These are phyloP conservation scores for Xanthoconium stramineum DNA, from an alignment of 768 basidiomycete species.

Conservation along the genomic window DNA sequence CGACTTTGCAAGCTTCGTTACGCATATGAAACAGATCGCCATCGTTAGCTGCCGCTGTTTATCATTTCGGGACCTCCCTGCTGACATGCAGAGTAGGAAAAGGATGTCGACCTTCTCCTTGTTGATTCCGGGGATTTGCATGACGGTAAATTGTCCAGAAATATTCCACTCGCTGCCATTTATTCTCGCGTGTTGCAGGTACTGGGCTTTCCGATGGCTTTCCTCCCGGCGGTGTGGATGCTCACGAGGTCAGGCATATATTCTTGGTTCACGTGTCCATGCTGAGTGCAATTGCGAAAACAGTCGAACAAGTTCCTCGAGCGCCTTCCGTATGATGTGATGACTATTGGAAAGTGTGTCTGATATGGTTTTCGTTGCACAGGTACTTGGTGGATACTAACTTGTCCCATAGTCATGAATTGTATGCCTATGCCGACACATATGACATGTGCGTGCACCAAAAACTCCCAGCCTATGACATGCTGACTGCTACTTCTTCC, in stretches of 20 bases:
- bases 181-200: slow-evolving; percentile 36
- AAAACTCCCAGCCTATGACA: neutral
- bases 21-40: slow-evolving; percentile 78
- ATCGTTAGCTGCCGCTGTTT: slow-evolving; percentile 33
- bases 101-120: slow-evolving; percentile 78
- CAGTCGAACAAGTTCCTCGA: slow-evolving; percentile 75
- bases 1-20: slow-evolving; percentile 84
- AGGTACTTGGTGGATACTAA: slow-evolving; percentile 24
- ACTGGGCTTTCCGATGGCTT: slow-evolving; percentile 78
- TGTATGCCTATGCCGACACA: slow-evolving; percentile 66
- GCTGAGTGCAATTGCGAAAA: slow-evolving; percentile 35
- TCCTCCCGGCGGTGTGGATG: slow-evolving; percentile 67
- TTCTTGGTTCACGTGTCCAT: neutral
- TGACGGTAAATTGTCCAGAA: slow-evolving; percentile 45
- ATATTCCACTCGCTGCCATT: neutral
- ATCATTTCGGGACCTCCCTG: slow-evolving; percentile 16
- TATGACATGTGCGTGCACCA: slow-evolving; percentile 54
- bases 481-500: slow-evolving; percentile 4
- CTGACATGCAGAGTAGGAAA: slow-evolving; percentile 36
- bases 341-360: slow-evolving; percentile 83
- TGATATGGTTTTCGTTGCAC: neutral
- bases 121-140: slow-evolving; percentile 84
- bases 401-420: slow-evolving; percentile 58
- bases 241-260: slow-evolving; percentile 53
- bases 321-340: slow-evolving; percentile 74